These are phyloP conservation scores for Populus simonii DNA, from an alignment of 345 rosid species.

Conservation along the genomic window DNA sequence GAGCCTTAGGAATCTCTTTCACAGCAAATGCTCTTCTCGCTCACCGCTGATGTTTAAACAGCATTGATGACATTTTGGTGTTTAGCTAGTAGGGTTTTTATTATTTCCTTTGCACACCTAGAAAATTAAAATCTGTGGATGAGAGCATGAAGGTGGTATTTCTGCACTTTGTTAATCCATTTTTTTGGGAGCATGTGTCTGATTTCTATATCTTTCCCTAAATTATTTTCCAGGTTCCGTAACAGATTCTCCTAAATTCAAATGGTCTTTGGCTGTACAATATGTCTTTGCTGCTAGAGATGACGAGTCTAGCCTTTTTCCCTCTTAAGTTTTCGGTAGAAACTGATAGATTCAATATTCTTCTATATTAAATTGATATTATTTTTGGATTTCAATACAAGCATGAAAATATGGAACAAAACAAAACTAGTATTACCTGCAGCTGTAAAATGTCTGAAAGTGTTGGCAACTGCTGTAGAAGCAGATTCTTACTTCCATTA, in stretches of 20 bases:
- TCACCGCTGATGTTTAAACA: not conserved
- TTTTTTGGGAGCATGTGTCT: not conserved
- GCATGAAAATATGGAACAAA: not conserved
- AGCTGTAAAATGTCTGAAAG: not conserved
- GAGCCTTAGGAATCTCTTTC: not conserved
- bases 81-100: too few relatives aligned
- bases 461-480: not conserved
- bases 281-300: not conserved
- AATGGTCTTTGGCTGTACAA: not conserved
- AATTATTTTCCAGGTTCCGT: slow-evolving; percentile 2
- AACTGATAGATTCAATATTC: not conserved
- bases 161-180: not conserved
- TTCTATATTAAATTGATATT: not conserved
- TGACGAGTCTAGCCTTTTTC: not conserved
- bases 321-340: not conserved
- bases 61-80: too few relatives aligned
- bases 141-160: not conserved
- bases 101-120: too few relatives aligned
- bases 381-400: not conserved
- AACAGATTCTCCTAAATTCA: not conserved
- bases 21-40: not conserved
- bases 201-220: not conserved
- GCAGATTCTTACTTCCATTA: not conserved
- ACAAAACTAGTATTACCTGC: not conserved
- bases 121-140: not conserved